phyloP scores from a whole-genome alignment of 768 basidiomycete genomes.

The Amanita pallidorosea region DNA sequence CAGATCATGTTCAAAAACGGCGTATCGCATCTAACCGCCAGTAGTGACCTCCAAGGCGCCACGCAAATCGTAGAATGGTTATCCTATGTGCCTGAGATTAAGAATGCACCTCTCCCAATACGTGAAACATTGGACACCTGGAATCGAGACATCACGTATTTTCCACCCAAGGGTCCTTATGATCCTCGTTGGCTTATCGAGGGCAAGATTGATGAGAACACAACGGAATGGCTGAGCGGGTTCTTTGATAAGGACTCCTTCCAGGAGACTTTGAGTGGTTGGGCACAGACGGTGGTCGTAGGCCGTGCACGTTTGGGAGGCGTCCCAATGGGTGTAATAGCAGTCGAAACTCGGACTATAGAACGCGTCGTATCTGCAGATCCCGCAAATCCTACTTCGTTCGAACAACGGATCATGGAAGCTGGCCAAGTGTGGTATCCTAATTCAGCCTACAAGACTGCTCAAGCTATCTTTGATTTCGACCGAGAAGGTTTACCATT shows the following conservation, averaged over 20 bases:
- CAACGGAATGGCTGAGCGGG: conserved; percentile 69
- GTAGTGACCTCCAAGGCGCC: conserved; percentile 92
- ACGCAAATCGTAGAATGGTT: conserved; percentile 92
- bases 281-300: conserved; percentile 98
- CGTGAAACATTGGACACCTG: conserved; percentile 64
- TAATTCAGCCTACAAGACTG: conserved; percentile 98
- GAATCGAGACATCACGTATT: conserved; percentile 89
- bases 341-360: conserved; percentile 94
- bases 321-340: conserved; percentile 96
- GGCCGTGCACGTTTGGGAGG: conserved; percentile 95
- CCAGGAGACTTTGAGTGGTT: conserved; percentile 97
- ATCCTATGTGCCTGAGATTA: conserved; percentile 82
- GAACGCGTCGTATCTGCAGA: conserved; percentile 96
- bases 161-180: conserved; percentile 88
- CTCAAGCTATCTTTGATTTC: conserved; percentile 98
- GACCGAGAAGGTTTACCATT: conserved; percentile 93
- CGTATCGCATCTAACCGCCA: conserved; percentile 91
- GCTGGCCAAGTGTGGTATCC: conserved; percentile 99
- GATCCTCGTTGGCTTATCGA: conserved; percentile 98
- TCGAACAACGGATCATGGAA: conserved; percentile 97
- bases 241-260: conserved; percentile 98
- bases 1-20: conserved; percentile 99
- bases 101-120: conserved; percentile 72
- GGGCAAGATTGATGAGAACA: conserved; percentile 81
- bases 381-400: conserved; percentile 92